Evolutionary conservation across 169 alveolate species (phyloP), one percentile per base, ranked within the genome.

Genomic region (Plasmodium billcollinsi): DNA sequence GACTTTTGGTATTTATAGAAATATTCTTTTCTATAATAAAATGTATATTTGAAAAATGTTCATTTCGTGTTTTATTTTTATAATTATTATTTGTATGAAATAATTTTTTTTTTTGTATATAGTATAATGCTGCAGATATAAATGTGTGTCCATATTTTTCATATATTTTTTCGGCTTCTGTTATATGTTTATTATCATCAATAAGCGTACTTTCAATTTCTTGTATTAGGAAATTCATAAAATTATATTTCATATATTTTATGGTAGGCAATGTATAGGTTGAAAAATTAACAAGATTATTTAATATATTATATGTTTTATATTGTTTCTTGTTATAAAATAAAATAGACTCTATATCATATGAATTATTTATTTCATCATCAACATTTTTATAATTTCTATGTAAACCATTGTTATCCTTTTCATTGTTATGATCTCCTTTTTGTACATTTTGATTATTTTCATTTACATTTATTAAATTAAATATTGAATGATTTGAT

Each of bases 81-180:
- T 59, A 61, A 21, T 59, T 85, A 0, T 58, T 58, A 47, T 66
- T 85, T 39, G 70, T 71, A 45, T 58, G 58, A 47, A 58, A 85
- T 50, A 85, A 29, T 33, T 85, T 85, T 52, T 85, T 85, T 71
- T 85, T 72, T 50, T 71, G 85, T 59, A 85, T 85, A 85, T 85
- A 85, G 49, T 85, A 61, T 85, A 85, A 66, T n/a, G 92, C 50
- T 14, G 92, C 92, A 8, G 92, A 85, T 39, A 85, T 59, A 65
- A 85, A 85, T 14, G 63, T 5, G 21, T 70, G 74, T 12, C 88
- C 92, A 71, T 85, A 85, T 33, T 85, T 71, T 59, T 85, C 62
- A 71, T 61, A 65, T 21, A 85, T 85, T 43, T 71, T 59, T 45
- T 71, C 18, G 18, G 92, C 92, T 52, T 85, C 92, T 49, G 71